These are phyloP conservation scores for Hippophae gyantsensis DNA, from an alignment of 306 rosid species.

Conservation along the genomic window DNA sequence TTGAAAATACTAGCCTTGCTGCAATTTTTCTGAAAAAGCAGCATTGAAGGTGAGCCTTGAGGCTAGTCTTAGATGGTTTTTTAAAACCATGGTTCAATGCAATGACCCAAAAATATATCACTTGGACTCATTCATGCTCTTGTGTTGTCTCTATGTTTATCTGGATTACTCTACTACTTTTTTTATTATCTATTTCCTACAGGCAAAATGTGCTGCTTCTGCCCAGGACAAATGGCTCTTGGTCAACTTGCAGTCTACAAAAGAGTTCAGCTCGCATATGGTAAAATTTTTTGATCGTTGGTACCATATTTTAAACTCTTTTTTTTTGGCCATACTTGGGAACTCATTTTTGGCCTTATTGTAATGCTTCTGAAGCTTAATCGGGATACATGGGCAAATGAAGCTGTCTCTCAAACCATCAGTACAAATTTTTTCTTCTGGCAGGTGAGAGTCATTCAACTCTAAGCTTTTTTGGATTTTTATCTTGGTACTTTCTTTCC, in stretches of 20 bases:
- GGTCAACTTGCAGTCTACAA: constrained; percentile 87
- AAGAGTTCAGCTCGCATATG: constrained; percentile 96
- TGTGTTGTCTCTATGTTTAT: too few species aligned
- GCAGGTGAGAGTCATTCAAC: constrained; percentile 58
- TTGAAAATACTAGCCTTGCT: too few species aligned
- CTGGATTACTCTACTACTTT: too few species aligned
- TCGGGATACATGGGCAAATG: constrained; percentile 98
- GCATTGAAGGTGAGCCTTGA: too few species aligned
- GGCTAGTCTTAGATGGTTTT: too few species aligned
- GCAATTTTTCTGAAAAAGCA: too few species aligned
- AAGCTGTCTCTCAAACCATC: constrained; percentile 94
- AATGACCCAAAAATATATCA: too few species aligned
- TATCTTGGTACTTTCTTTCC: background rate
- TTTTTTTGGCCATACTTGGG: background rate
- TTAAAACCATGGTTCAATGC: too few species aligned
- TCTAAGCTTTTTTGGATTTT: background rate
- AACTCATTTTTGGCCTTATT: constrained; percentile 7
- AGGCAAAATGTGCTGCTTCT: constrained; percentile 85
- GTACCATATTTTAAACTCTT: background rate
- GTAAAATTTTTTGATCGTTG: constrained; percentile 27
- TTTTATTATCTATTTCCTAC: constrained; percentile 11
- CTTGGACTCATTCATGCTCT: too few species aligned
- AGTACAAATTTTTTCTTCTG: constrained; percentile 82
- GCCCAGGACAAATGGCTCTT: constrained; percentile 80
- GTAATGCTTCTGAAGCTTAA: constrained; percentile 67